Percentiles rank a stretch among this genome's conserved stretches.
Evolutionary conservation across 2,329 filamentous ascomycete genomes (phyloP).

Genomic region (Bipolaris bicolor): DNA sequence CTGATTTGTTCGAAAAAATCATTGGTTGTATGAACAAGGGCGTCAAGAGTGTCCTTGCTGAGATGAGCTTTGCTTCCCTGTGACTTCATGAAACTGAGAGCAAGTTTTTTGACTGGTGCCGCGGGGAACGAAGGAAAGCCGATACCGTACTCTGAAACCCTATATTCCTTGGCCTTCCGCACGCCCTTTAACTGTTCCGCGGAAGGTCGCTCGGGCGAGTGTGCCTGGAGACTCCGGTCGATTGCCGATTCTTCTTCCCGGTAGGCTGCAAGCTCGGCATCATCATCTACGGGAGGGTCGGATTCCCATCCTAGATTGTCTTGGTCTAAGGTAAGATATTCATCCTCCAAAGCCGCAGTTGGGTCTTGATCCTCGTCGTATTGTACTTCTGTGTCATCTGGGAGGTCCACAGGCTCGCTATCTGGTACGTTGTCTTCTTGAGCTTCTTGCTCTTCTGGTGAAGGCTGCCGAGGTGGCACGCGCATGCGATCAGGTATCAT

Average conservation of each 20-base stretch:
- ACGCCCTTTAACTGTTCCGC: slow-evolving; percentile 23
- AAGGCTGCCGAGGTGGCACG: slow-evolving; percentile 24
- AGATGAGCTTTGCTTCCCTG: slow-evolving; percentile 73
- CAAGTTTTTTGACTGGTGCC: slow-evolving; percentile 73
- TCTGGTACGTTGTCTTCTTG: slow-evolving; percentile 11
- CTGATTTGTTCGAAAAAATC: slow-evolving; percentile 92
- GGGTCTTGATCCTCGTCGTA: slow-evolving; percentile 25
- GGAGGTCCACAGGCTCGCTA: slow-evolving; percentile 24
- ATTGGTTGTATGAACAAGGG: slow-evolving; percentile 80
- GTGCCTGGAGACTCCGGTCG: slow-evolving; percentile 42
- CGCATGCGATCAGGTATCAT: slow-evolving; percentile 45
- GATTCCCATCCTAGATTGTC: slow-evolving; percentile 43
- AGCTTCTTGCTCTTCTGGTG: slow-evolving; percentile 19
- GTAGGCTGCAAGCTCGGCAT: slow-evolving; percentile 42
- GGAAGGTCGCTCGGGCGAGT: slow-evolving; percentile 29
- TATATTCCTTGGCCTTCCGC: slow-evolving; percentile 57
- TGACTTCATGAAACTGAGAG: slow-evolving; percentile 72
- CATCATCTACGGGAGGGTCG: slow-evolving; percentile 32
- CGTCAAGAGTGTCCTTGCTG: slow-evolving; percentile 73
- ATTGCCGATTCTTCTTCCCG: slow-evolving; percentile 44
- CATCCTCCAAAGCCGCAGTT: slow-evolving; percentile 36
- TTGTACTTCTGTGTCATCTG: slow-evolving; percentile 34
- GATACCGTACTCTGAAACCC: slow-evolving; percentile 72
- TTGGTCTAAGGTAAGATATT: slow-evolving; percentile 21
- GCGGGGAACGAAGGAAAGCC: slow-evolving; percentile 77